Conservation (phyloP, 192 early-diverging fungal genomes). For the Endogone sp. region DNA sequence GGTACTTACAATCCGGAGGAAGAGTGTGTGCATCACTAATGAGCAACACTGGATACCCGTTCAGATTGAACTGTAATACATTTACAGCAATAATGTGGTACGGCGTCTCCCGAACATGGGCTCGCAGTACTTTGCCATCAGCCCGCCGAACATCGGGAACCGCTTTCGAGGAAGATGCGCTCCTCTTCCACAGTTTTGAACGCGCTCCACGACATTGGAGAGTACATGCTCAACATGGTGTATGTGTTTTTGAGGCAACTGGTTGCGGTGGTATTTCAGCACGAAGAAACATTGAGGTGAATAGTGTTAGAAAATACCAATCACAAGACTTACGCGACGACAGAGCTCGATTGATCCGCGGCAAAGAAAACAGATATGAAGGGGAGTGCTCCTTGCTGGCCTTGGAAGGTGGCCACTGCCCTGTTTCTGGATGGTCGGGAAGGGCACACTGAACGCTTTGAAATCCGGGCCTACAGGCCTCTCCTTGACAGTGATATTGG, state of each 20-base stretch:
- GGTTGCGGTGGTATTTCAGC: too few relatives aligned
- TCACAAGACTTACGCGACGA: background rate
- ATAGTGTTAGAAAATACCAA: background rate
- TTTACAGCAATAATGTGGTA: background rate
- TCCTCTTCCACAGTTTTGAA: background rate
- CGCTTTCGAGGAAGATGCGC: background rate
- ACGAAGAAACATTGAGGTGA: background rate
- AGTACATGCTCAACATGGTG: background rate
- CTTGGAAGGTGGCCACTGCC: too few relatives aligned
- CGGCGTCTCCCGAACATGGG: background rate
- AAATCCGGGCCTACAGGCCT: background rate
- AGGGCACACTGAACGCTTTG: background rate
- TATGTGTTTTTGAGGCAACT: background rate
- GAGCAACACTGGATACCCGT: background rate
- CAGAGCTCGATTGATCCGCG: background rate
- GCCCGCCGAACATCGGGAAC: background rate
- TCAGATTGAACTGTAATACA: background rate
- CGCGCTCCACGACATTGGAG: background rate
- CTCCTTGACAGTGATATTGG: background rate
- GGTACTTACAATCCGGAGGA: background rate
- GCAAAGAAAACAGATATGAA: background rate
- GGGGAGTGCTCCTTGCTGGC: too few relatives aligned
- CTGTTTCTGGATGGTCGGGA: background rate
- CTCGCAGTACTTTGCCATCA: background rate
- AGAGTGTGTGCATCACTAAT: background rate